Evolutionary conservation across 495 filamentous ascomycete species (phyloP), one percentile per base, ranked within the genome.

Genomic region (Trichoderma orchidacearum): DNA sequence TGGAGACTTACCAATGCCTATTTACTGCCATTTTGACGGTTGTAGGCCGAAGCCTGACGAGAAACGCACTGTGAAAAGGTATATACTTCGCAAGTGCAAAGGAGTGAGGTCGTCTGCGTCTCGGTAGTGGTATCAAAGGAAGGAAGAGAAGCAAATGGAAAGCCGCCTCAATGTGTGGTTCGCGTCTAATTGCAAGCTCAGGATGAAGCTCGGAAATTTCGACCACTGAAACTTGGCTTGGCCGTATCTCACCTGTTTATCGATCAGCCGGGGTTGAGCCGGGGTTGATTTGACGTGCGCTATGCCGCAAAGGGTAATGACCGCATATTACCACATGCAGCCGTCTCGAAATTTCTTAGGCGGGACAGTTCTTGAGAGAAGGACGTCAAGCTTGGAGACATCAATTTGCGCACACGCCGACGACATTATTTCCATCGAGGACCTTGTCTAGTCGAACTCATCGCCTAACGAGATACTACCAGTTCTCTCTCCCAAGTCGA

Each of bases 1-100:
- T 6, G n/a, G 21, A 48, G 13, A 61, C 76, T 62, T 78, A 90
- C 88, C 88, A 93, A 75, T 93, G 88, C 61, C 53, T 27, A 21
- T 28, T 87, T 79, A 71, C 83, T 83, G 68, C 85, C 84, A 87
- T 87, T 8, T 61, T 75, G 63, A 59, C 56, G 30, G 31, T 50
- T 50, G 36, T 7, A 27, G 41, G 41, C 41, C 41, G 41, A 6
- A 13, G 41, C 41, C 41, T 48, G 11, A 25, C 18, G 18, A 48
- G 41, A 27, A 23, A 13, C 6, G 32, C 5, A n/a, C 18, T 11
- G 25, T 51, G 27, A 35, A 17, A 27, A 2, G 8, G n/a, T 3
- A 4, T 13, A 7, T 31, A 17, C 3, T 18, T 3, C 28, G n/a
- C 0, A 6, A 30, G 1, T 31, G 15, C 9, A 30, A n/a, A n/a